Percentiles rank a stretch among this genome's conserved stretches.
Conservation (phyloP, 2,329 filamentous ascomycete genomes). For the Fusarium nodosum region DNA sequence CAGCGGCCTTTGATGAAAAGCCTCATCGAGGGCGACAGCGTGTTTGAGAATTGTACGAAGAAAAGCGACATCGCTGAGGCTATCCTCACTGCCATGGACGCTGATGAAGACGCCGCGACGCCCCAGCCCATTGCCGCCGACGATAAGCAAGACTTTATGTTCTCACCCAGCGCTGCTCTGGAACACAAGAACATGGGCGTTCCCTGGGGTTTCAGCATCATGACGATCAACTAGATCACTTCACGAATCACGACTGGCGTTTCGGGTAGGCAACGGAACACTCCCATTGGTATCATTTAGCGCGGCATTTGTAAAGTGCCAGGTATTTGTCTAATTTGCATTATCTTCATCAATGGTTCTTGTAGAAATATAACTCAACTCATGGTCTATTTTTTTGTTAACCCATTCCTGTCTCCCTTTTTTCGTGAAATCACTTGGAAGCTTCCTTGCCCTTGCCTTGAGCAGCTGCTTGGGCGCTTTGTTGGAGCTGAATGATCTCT, state of each 20-base stretch:
- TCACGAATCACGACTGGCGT: constrained; percentile 46
- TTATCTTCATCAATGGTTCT: constrained; percentile 43
- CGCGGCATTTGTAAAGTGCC: constrained; percentile 36
- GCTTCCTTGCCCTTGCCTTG: constrained; percentile 52
- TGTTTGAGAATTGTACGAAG: constrained; percentile 43
- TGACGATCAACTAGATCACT: constrained; percentile 48
- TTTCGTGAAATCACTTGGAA: constrained; percentile 35
- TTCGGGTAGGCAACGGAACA: constrained; percentile 20
- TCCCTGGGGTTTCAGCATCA: constrained; percentile 48
- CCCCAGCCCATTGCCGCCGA: constrained; percentile 46
- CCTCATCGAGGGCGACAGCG: constrained; percentile 44
- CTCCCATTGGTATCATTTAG: constrained; percentile 31
- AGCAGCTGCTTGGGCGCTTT: constrained; percentile 61
- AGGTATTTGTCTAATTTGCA: constrained; percentile 40
- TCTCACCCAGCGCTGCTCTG: constrained; percentile 41
- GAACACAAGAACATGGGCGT: constrained; percentile 49
- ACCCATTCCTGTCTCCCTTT: constrained; percentile 9
- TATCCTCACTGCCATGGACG: constrained; percentile 47
- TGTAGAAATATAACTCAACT: constrained; percentile 51
- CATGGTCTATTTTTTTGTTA: constrained; percentile 43
- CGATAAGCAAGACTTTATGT: constrained; percentile 45
- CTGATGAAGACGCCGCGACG: constrained; percentile 44
- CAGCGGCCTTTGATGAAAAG: constrained; percentile 47
- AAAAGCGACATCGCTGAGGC: constrained; percentile 43
- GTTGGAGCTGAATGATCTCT: constrained; percentile 70